phyloP scores from a whole-genome alignment of 345 rosid genomes.

The Xanthoceras sorbifolium region DNA sequence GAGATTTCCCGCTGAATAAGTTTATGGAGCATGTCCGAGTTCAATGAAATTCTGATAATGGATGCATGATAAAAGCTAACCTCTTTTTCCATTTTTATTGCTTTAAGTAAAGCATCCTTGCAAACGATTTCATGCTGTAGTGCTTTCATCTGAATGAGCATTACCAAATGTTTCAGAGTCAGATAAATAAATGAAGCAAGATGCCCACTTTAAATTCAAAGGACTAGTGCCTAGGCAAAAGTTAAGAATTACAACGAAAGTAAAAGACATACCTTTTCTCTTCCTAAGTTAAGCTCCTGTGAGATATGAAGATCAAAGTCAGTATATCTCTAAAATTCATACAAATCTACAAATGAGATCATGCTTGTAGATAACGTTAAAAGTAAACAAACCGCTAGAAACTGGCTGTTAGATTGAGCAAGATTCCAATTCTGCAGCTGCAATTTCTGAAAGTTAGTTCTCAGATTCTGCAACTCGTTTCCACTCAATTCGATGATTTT shows the following conservation, averaged over 20 bases:
- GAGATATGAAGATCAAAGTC: constrained; percentile 7
- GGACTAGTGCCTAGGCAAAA: background rate
- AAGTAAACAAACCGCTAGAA: constrained; percentile 51
- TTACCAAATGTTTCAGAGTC: background rate
- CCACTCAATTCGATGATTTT: constrained; percentile 58
- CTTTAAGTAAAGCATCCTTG: constrained; percentile 56
- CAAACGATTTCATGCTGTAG: constrained; percentile 60
- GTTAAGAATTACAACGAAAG: background rate
- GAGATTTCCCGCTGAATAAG: background rate
- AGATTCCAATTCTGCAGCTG: constrained; percentile 64
- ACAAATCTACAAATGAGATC: constrained; percentile 2
- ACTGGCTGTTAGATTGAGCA: constrained; percentile 62
- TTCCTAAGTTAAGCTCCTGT: constrained; percentile 65
- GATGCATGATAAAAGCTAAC: constrained; percentile 24
- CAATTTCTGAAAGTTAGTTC: constrained; percentile 45
- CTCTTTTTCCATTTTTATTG: constrained; percentile 27
- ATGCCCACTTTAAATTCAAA: background rate
- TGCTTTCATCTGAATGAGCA: constrained; percentile 42
- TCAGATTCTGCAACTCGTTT: constrained; percentile 47
- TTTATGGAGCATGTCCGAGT: background rate
- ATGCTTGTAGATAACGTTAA: background rate
- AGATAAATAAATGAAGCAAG: background rate
- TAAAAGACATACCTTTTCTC: constrained; percentile 44
- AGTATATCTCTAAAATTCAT: background rate
- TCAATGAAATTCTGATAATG: background rate